A percentile compares a stretch with the other conserved stretches of the same genome.
Conservation (phyloP, 2,329 filamentous ascomycete genomes). For the Pseudonectria foliicola region DNA sequence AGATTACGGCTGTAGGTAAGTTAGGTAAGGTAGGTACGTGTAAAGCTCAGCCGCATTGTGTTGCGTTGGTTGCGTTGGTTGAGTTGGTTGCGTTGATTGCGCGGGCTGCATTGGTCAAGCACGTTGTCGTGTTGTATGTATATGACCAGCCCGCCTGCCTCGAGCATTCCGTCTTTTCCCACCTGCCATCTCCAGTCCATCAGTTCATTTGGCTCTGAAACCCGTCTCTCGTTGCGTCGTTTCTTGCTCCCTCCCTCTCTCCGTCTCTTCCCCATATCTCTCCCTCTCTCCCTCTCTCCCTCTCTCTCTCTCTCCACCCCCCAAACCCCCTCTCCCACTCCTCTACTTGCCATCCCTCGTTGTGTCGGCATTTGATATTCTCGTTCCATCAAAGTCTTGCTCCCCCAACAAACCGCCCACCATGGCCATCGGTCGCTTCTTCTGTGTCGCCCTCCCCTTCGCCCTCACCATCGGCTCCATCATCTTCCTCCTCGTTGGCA, state of each 20-base stretch:
- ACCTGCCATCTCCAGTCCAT: too few relatives aligned
- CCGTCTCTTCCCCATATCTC: conserved; percentile 1
- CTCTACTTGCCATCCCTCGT: conserved; percentile 3
- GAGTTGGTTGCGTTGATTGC: too few relatives aligned
- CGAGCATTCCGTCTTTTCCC: too few relatives aligned
- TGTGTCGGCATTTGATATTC: too few relatives aligned
- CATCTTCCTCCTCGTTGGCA: conserved; percentile 56
- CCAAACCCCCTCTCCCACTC: conserved; percentile 6
- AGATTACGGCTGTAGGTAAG: too few relatives aligned
- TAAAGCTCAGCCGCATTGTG: too few relatives aligned
- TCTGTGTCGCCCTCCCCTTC: conserved; percentile 85
- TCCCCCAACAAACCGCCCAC: conserved; percentile 22
- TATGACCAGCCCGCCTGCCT: background rate
- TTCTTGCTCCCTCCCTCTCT: conserved; percentile 4
- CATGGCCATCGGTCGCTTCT: conserved; percentile 65
- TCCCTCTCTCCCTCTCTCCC: conserved; percentile 5
- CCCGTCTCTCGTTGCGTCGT: background rate
- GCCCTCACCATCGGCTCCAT: conserved; percentile 70
- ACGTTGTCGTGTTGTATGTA: background rate
- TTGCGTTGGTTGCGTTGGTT: too few relatives aligned
- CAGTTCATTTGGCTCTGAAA: too few relatives aligned
- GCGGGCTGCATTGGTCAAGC: too few relatives aligned
- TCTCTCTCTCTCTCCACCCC: conserved; percentile 2
- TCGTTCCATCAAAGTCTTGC: background rate
- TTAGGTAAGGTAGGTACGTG: too few relatives aligned